Base-by-base conservation (phyloP, 2,329 filamentous ascomycete genomes). In the Colletotrichum sp. region DNA sequence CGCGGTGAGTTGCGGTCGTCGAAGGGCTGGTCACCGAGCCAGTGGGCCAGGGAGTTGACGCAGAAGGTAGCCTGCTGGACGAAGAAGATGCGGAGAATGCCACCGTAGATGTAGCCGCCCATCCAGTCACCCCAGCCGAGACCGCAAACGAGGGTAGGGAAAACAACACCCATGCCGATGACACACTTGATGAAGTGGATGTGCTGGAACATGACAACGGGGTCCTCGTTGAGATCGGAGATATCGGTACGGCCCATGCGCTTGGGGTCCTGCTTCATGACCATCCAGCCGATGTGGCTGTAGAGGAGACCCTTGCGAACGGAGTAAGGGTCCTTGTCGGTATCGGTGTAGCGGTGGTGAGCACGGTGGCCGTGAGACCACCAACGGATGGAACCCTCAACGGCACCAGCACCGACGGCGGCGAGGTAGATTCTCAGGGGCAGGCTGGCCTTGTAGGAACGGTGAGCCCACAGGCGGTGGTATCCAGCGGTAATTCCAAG, bases 11-110 rank as follows among this genome's bases (percentile, higher is more conserved):
- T 96, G 86, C 95, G 94, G 90, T 98, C 95, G 81, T 98, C 95
- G 84, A 98, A 98, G 77, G 95, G 95, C 88, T 98, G 95, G 81
- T 98, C 95, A 78, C 95, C 95, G 82, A 98, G 93, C 94, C 94
- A 98, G 88, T 98, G 95, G 79, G 95, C 95, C 77, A 98, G 88
- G 21, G 94, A 96, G 90, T 98, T 98, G 89, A 98, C 94, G 82
- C 95, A 98, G 91, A 98, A 98, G 78, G 95, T 97, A 75, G 95
- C 95, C 87, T 98, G 95, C 89, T 97, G 95, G 79, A 98, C 94
- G 86, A 96, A 94, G 90, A 95, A 96, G 86, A 96, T 94, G 80
- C 95, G 93, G 79, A 98, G 92, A 80, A 98, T 95, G 82, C 95
- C 95, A 77, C 90, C 95, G 82, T 98, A 98, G 84, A 98, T 90